Evolutionary conservation across 1,284 basidiomycete genomes (phyloP), one percentile per base, ranked within the genome.

Genomic region (Macrocystidia cucumis): DNA sequence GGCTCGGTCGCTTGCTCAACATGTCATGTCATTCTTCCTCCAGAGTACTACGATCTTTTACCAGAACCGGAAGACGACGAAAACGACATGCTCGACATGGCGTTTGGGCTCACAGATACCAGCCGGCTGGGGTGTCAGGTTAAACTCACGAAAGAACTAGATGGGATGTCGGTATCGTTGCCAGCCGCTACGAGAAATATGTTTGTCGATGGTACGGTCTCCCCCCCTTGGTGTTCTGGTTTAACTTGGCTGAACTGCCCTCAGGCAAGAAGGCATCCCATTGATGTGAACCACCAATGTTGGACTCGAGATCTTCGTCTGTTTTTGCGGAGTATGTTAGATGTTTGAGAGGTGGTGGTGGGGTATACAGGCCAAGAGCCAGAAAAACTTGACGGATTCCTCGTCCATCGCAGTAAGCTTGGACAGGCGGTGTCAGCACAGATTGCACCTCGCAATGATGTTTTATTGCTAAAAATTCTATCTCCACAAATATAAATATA

Each of bases 31-130:
- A 91, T 98, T 38, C 72, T 98, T 29, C 72, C 82, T 32, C 78
- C 78, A 7, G 79, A 91, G 48, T 69, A 81, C 41, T 98, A 91
- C 55, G 90, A 97, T 57, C 54, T 74, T 32, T 67, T 97, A 2
- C 82, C 88, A 2, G 93, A 97, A 52, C 48, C 95, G 1, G 86
- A 88, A 40, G 95, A 98, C 47, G 95, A 98, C 55, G 95, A 98
- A 64, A 96, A 92, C 54, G 91, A 95, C 51, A 98, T 98, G 93
- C 71, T 98, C 25, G 95, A 98, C 59, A 84, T 98, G 66, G 96
- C 95, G 1, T 98, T 98, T 49, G 95, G 91, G 1, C 67, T 98
- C 40, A 96, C 92, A 1, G 95, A 98, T 53, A 97, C 93, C 51
- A 93, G 76, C 42, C 71, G 82, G 6, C 60, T 86, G 9, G 82